Percentiles rank a stretch among this genome's conserved stretches.
Conservation (phyloP, 306 rosid genomes). For the Fragaria iinumae region DNA sequence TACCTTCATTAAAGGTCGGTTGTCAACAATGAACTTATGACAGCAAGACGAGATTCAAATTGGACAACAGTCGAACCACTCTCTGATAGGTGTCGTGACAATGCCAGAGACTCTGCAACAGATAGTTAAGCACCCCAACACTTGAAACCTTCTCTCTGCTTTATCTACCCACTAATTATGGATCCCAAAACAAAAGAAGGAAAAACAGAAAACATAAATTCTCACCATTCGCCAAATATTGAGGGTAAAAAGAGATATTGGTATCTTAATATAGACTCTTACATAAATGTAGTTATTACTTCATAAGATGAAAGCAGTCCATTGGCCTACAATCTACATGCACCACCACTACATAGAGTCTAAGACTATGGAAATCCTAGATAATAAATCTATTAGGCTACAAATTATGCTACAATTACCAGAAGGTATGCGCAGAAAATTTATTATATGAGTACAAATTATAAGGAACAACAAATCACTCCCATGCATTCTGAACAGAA, state of each 20-base stretch:
- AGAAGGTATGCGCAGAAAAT: background rate
- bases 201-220: background rate
- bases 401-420: background rate
- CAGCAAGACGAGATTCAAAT: no score
- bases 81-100: no score
- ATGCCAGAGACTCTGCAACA: background rate
- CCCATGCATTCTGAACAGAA: conserved; percentile 20
- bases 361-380: background rate
- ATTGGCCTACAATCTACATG: background rate
- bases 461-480: conserved; percentile 9
- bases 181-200: background rate
- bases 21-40: background rate
- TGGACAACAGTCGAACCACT: no score
- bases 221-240: background rate
- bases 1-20: background rate
- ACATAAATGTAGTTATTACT: background rate
- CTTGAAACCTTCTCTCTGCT: background rate
- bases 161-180: background rate
- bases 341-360: background rate
- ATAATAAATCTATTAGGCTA: background rate
- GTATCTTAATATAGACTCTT: background rate
- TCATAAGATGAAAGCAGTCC: background rate
- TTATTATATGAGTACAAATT: conserved; percentile 10
- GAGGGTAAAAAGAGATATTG: background rate
- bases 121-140: background rate